Conservation (phyloP, 164 flowering plant species). For the Santalum album region DNA sequence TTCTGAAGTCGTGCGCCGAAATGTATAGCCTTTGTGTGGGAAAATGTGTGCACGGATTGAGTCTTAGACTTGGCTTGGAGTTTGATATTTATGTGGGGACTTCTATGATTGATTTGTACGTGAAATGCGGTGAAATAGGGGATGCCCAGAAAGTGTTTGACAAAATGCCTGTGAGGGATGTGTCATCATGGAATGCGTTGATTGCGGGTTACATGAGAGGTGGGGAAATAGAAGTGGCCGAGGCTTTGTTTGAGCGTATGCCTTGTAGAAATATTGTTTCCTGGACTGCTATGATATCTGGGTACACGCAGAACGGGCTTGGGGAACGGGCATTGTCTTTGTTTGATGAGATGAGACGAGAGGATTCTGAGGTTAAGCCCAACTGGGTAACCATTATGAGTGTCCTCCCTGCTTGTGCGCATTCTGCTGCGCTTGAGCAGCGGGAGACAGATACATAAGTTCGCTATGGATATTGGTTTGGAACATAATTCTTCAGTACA, state of each 20-base stretch:
- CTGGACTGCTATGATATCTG: conserved; percentile 59
- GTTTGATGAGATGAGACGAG: conserved; percentile 35
- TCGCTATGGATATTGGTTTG: conserved; percentile 32
- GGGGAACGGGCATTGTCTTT: conserved; percentile 27
- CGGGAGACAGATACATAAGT: conserved; percentile 36
- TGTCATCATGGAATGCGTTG: conserved; percentile 46
- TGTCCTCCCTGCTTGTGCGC: conserved; percentile 49
- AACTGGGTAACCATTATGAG: conserved; percentile 57
- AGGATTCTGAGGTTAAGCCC: conserved; percentile 34
- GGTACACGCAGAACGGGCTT: conserved; percentile 49
- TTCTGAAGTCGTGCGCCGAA: conserved; percentile 37
- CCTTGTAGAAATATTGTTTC: conserved; percentile 29
- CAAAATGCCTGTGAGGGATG: conserved; percentile 31
- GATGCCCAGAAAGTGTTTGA: conserved; percentile 34
- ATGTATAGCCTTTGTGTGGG: conserved; percentile 19
- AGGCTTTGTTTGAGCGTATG: conserved; percentile 29
- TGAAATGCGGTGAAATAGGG: conserved; percentile 30
- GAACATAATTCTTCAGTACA: conserved; percentile 30
- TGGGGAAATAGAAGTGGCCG: conserved; percentile 26
- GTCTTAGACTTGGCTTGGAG: conserved; percentile 31
- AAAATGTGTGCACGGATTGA: conserved; percentile 31
- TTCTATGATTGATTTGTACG: conserved; percentile 49
- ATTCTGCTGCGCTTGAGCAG: conserved; percentile 40
- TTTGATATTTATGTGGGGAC: conserved; percentile 41
- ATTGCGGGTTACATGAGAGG: conserved; percentile 44